phyloP scores from a whole-genome alignment of 371 early-diverging fungal species.

The Zancudomyces culisetae region DNA sequence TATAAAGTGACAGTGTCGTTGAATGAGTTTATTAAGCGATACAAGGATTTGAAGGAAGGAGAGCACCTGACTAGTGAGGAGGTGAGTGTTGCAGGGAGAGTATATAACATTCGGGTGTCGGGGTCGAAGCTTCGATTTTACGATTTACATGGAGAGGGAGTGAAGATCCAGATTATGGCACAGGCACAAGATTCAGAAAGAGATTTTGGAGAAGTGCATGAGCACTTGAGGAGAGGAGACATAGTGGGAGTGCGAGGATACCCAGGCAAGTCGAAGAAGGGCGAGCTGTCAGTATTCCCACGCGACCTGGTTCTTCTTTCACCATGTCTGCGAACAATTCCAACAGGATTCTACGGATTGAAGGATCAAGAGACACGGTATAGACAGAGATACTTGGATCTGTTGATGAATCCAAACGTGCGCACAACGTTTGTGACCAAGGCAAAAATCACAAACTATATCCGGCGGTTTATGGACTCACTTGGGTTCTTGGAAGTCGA shows the following conservation, averaged over 20 bases:
- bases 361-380: constrained; percentile 92
- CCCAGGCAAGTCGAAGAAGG: constrained; percentile 86
- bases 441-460: constrained; percentile 81
- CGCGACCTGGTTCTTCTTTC: constrained; percentile 67
- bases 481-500: constrained; percentile 98
- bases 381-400: constrained; percentile 97
- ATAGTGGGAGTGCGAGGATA: constrained; percentile 91
- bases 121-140: constrained; percentile 87
- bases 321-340: constrained; percentile 95
- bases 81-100: constrained; percentile 62
- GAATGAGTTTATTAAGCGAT: constrained; percentile 74
- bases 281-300: constrained; percentile 94
- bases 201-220: constrained; percentile 63
- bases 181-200: constrained; percentile 42
- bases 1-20: constrained; percentile 77
- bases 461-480: constrained; percentile 86
- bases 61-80: constrained; percentile 40
- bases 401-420: constrained; percentile 95
- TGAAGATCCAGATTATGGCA: constrained; percentile 91
- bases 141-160: constrained; percentile 84
- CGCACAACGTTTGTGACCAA: constrained; percentile 87
- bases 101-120: constrained; percentile 71
- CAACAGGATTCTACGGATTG: constrained; percentile 91
- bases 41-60: constrained; percentile 42
- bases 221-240: constrained; percentile 88